Base-by-base conservation (phyloP, 768 basidiomycete genomes). In the Naganishia randhawae region DNA sequence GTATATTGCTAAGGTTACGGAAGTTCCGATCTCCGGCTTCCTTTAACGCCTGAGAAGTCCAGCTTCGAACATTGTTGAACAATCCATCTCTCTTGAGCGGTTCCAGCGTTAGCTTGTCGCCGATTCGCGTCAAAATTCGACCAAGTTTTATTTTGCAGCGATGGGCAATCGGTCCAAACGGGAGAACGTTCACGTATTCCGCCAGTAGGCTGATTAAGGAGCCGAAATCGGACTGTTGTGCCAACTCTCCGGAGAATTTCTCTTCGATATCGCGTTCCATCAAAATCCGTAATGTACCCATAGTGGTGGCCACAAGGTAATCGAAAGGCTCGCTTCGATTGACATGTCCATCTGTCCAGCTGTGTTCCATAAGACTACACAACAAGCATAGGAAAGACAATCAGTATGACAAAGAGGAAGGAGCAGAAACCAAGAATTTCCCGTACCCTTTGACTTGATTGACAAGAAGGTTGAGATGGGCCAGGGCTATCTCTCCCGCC, bases 281-380 rank as follows among this genome's bases (percentile, higher is more conserved):
- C 25, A 61, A 25, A 16, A 61, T 61, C 6, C 57, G 57, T 1
- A 61, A 25, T 13, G 57, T 61, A n/a, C 57, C 57, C 57, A 61
- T 61, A 22, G 22, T 61, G 22, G 57, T 67, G 14, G 53, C 53
- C 16, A 67, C 66, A 50, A 67, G 55, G 27, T 33, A 55, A 42
- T 67, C 66, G 27, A 67, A 67, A 0, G 66, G 53, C 19, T 55
- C 66, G 32, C 55, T 67, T 14, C 66, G 52, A 25, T 61, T 55
- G 41, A 67, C 42, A 16, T 55, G 41, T 1, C 66, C 66, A 14
- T 67, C 55, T 25, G 42, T 67, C 22, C 39, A 55, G 48, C 54
- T 67, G 45, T 67, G 66, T 31, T 67, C 53, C 66, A 67, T 67
- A 14, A 67, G 35, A 61, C 66, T 67, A 39, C 11, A 52, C 9